Base-by-base conservation (phyloP, 441 rosid genomes). In the Populus hybrid region DNA sequence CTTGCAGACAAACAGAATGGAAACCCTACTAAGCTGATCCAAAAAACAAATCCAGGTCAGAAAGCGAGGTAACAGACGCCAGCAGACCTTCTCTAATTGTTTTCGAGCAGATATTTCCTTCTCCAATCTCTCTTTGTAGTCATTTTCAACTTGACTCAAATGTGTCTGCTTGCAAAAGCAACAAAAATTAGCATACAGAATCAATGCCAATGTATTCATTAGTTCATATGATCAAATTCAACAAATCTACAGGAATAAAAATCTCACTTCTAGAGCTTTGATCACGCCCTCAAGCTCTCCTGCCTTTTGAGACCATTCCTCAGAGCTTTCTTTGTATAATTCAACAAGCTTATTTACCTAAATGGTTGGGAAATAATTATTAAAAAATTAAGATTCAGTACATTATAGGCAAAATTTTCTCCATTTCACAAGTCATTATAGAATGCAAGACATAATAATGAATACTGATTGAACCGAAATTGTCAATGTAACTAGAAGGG, bases 201-300 rank as follows among this genome's bases (percentile, higher is more conserved):
- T 72, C 77, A 73, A 73, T 70, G 23, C 67, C 74, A 16, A 14
- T 71, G 38, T 12, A 36, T 57, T 42, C 36, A 78, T 10, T 67
- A 50, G 42, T 65, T 36, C 34, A 75, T 18, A 74, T 16, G 16
- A 8, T 76, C 77, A 46, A 70, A 70, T 68, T 79, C 40, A 75
- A 65, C 59, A 69, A 61, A 63, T 38, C 24, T 65, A 21, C 5
- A 18, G 61, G 2, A 40, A 63, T 4, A 34, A 69, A 46, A 76
- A 79, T 73, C 87, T 84, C 83, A 96, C 99, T 85, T 96, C 98
- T 63, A 96, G 79, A 79, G 98, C 99, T 83, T 90, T 96, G 72
- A 96, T 86, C 69, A 92, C 98, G 70, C 99, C 99, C 87, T 96
- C 99, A 76, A 94, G 98, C 86, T 96, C 99, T 77, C 91, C 91